These are phyloP conservation scores for Sclerotinia spermophila DNA, from an alignment of 2,329 filamentous ascomycete genomes.

Conservation along the genomic window DNA sequence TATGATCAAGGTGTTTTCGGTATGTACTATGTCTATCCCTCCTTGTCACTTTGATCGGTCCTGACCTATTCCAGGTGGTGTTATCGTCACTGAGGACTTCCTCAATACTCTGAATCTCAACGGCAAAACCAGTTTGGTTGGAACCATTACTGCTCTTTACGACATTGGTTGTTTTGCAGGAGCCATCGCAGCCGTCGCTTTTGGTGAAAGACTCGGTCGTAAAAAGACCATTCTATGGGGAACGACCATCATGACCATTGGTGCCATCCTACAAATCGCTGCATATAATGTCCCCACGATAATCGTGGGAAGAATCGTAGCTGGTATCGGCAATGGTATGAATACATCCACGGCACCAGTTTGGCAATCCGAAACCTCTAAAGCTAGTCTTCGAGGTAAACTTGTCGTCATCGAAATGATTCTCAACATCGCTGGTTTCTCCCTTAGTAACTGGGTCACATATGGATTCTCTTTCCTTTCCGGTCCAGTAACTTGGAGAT, in stretches of 20 bases:
- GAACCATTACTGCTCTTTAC: slow-evolving; percentile 48
- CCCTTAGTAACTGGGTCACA: slow-evolving; percentile 19
- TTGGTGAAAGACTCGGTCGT: slow-evolving; percentile 40
- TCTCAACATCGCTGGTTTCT: slow-evolving; percentile 19
- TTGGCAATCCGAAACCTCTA: slow-evolving; percentile 22
- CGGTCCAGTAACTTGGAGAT: slow-evolving; percentile 17
- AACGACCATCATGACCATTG: slow-evolving; percentile 29
- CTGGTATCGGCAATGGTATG: slow-evolving; percentile 70
- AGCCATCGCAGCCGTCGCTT: slow-evolving; percentile 35
- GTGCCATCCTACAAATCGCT: slow-evolving; percentile 38
- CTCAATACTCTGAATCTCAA: slow-evolving; percentile 38
- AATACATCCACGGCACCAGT: slow-evolving; percentile 43
- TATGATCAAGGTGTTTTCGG: slow-evolving; percentile 49
- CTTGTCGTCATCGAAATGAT: slow-evolving; percentile 21
- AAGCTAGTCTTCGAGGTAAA: slow-evolving; percentile 19
- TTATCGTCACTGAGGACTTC: slow-evolving; percentile 46
- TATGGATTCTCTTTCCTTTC: slow-evolving; percentile 20
- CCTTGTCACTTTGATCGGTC: neutral
- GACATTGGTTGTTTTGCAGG: slow-evolving; percentile 48
- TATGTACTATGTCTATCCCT: slow-evolving; percentile 1
- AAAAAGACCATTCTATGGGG: slow-evolving; percentile 29
- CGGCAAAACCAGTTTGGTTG: slow-evolving; percentile 25
- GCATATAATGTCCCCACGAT: slow-evolving; percentile 51
- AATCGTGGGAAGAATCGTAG: slow-evolving; percentile 64
- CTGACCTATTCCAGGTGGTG: slow-evolving; percentile 37